Base-by-base conservation (phyloP, 495 filamentous ascomycete species). In the Copromyces sp. region DNA sequence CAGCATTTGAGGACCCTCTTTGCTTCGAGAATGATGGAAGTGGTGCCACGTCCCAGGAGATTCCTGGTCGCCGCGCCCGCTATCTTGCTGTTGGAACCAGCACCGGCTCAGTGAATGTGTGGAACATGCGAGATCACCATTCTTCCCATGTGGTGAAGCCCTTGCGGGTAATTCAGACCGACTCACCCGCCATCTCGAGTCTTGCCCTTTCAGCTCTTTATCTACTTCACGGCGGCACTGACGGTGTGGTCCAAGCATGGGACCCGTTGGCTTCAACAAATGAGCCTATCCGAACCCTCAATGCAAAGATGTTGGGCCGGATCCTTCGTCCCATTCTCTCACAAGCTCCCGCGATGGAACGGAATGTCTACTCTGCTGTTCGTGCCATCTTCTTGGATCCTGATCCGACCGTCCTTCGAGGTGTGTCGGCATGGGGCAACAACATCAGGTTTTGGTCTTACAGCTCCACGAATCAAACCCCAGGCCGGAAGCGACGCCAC, bases 181-280 rank as follows among this genome's bases (percentile, higher is more conserved):
- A 97, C 35, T 98, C 95, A 0, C 94, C 95, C 1, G 87, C 93
- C 75, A 89, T 99, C 12, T 91, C 95, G 11, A 93, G 89, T 75
- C 81, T 99, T n/a, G 95, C 91, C 7, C 79, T 97, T 29, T 93
- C 94, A 2, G 93, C 94, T 12, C 85, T 98, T 9, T 94, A 95
- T 77, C 81, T 99, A 37, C 91, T 98, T 2, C 93, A 97, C 80
- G 95, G 95, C 38, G 95, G 95, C 59, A 97, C 92, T 75, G 95
- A 99, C 80, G 95, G 95, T 11, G 88, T 98, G 9, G 94, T 98
- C 9, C 95, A 98, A 78, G 92, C 93, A 7, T 99, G 96, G 96
- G 95, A 99, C 84, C 94, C 93, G 29, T 82, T 99, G 35, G 93
- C 91, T 3, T 98, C 95, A 0, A 91, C 87, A 7, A 83, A 87